Percentiles rank a stretch among this genome's conserved stretches.
phyloP scores from a whole-genome alignment of 306 rosid species.

The Vachellia collinsii region DNA sequence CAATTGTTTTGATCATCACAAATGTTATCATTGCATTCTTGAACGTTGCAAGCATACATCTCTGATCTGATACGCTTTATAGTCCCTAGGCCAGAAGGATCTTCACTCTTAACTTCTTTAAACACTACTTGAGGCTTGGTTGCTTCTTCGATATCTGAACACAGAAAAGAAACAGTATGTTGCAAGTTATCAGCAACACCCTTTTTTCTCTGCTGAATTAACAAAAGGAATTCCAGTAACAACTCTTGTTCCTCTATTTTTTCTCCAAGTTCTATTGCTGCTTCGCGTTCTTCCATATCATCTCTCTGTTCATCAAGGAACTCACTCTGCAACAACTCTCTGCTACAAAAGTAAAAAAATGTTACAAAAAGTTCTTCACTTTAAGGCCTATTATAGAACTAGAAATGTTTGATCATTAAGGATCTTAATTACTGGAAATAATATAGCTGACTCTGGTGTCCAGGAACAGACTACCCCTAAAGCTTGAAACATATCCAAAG shows the following conservation, averaged over 20 bases:
- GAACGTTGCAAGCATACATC: conserved; percentile 36
- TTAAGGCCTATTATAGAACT: conserved; percentile 22
- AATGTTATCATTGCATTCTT: conserved; percentile 63
- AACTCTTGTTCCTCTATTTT: conserved; percentile 81
- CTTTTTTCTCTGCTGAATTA: conserved; percentile 73
- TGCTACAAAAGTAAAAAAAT: conserved; percentile 53
- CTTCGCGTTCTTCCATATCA: conserved; percentile 83
- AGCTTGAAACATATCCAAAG: not conserved
- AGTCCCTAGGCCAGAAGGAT: conserved; percentile 56
- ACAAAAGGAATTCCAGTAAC: conserved; percentile 79
- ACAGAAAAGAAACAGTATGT: conserved; percentile 72
- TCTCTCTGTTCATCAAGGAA: conserved; percentile 82
- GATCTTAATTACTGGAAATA: conserved; percentile 29
- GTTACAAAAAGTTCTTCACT: conserved; percentile 19
- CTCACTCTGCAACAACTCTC: conserved; percentile 79
- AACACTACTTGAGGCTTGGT: conserved; percentile 57
- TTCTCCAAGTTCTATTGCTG: conserved; percentile 75
- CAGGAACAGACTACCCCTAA: not conserved
- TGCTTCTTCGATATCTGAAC: conserved; percentile 85
- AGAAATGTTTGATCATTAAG: conserved; percentile 7
- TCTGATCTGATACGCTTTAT: conserved; percentile 76
- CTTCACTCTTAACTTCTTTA: conserved; percentile 59
- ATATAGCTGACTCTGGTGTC: conserved; percentile 12
- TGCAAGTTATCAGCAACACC: conserved; percentile 78
- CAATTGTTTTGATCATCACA: conserved; percentile 47